A percentile compares a stretch with the other conserved stretches of the same genome.
phyloP scores from a whole-genome alignment of 495 filamentous ascomycete genomes.

The Hyaloscypha finlandica region DNA sequence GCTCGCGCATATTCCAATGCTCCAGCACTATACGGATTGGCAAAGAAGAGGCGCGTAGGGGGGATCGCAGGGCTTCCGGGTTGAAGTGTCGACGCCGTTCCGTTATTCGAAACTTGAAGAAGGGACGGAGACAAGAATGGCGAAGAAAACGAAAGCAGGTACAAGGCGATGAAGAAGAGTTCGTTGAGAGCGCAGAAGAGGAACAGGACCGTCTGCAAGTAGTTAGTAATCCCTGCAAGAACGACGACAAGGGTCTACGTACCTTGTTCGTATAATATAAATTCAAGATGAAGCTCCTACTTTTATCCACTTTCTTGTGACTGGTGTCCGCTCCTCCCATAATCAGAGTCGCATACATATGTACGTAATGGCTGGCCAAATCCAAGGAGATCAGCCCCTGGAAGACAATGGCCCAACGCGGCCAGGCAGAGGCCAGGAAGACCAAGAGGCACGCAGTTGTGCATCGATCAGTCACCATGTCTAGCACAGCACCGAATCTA shows the following conservation, averaged over 20 bases:
- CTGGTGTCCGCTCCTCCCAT: slow-evolving; percentile 78
- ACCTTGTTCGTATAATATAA: slow-evolving; percentile 97
- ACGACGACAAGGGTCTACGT: slow-evolving; percentile 24
- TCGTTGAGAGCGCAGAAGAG: slow-evolving; percentile 89
- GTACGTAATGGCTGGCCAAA: slow-evolving; percentile 94
- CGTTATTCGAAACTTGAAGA: slow-evolving; percentile 50
- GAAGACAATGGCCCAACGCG: slow-evolving; percentile 89
- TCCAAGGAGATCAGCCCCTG: slow-evolving; percentile 90
- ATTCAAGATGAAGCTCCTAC: slow-evolving; percentile 78
- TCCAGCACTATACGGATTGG: slow-evolving; percentile 85
- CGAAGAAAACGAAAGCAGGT: slow-evolving; percentile 94
- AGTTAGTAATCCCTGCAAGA: slow-evolving; percentile 7
- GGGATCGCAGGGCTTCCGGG: slow-evolving; percentile 66
- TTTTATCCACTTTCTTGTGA: slow-evolving; percentile 91
- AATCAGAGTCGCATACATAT: slow-evolving; percentile 91
- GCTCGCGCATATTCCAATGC: slow-evolving; percentile 87
- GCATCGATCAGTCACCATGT: slow-evolving; percentile 97
- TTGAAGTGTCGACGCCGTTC: slow-evolving; percentile 55
- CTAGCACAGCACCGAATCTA: slow-evolving; percentile 90
- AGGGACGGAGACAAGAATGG: slow-evolving; percentile 83
- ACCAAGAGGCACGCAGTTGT: slow-evolving; percentile 93
- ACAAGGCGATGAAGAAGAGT: slow-evolving; percentile 94
- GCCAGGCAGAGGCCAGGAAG: slow-evolving; percentile 89
- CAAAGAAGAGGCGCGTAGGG: slow-evolving; percentile 67
- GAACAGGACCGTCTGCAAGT: slow-evolving; percentile 80